Evolutionary conservation across 306 rosid species (phyloP), one percentile per base, ranked within the genome.

Genomic region (Begonia fuchsioides): DNA sequence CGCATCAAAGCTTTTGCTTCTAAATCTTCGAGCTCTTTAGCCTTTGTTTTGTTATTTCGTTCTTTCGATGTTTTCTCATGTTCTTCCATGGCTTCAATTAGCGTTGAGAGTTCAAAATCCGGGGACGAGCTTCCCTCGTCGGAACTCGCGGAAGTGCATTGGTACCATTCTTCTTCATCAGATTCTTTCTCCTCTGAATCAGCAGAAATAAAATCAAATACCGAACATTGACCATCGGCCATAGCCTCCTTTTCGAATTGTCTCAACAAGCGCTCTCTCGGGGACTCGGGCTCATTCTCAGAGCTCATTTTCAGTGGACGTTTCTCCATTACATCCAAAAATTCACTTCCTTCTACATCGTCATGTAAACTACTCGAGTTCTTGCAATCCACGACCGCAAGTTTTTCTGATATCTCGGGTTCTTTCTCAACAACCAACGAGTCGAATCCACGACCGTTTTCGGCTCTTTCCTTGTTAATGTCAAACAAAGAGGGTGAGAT

Each of bases 1-100:
- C 65, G 78, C 93, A 84, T 84, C 72, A 88, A 76, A 56, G 77
- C 80, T 79, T 84, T 82, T 9, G 84, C 72, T 70, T 88, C 95
- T 76, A 79, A 55, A 66, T 88, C 79, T 65, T 81, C 97, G 65
- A 88, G 53, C 60, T 70, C 60, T 35, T 70, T 80, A 8, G 86
- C 93, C 63, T 61, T 88, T 12, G 43, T 60, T 63, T 81, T 76
- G 63, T 69, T 71, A 59, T 52, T 65, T 65, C 17, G 63, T 44
- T 59, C 60, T 51, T 64, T 62, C 56, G 66, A 61, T 66, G 64
- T 74, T 51, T 59, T 58, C 45, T 48, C 58, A 58, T 64, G 64
- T 66, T 59, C 81, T 57, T 66, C 84, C 20, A 67, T 71, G 63
- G 76, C 75, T 55, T 63, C 67, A 39, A 72, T 51, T 8, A 44